A percentile compares a stretch with the other conserved stretches of the same genome.
Conservation (phyloP, 306 rosid species). For the Chamaecrista fasciculata region DNA sequence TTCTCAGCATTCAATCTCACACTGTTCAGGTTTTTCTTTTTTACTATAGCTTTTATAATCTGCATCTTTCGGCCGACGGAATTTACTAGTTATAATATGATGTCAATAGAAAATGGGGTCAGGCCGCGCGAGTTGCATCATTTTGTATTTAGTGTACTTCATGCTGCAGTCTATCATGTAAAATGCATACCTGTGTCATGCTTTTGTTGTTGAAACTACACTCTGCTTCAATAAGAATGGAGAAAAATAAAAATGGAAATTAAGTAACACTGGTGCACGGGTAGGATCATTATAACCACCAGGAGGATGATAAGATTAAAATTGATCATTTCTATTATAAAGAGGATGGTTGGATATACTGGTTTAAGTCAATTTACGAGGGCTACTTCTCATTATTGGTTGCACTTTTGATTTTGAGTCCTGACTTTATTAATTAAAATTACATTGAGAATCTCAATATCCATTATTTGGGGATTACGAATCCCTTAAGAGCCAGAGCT, state of each 20-base stretch:
- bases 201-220: background rate
- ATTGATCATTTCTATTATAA: background rate
- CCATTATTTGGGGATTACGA: background rate
- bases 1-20: constrained; percentile 3
- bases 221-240: background rate
- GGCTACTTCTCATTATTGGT: background rate
- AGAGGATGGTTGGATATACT: background rate
- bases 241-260: background rate
- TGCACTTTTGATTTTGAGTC: background rate
- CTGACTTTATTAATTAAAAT: background rate
- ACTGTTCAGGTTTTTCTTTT: constrained; percentile 40
- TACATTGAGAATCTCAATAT: background rate
- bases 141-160: background rate
- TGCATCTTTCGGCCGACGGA: background rate
- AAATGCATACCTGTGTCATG: background rate
- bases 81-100: background rate
- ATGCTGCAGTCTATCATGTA: background rate
- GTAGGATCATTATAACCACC: background rate
- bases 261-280: background rate
- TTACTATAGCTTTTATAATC: background rate
- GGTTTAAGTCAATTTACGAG: background rate
- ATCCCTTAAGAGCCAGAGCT: background rate
- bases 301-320: background rate
- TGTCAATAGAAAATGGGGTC: background rate
- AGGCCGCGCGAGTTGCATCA: background rate